These are phyloP conservation scores for Saccharum officinarum DNA, from an alignment of 176 grass and related monocot species.

Conservation along the genomic window DNA sequence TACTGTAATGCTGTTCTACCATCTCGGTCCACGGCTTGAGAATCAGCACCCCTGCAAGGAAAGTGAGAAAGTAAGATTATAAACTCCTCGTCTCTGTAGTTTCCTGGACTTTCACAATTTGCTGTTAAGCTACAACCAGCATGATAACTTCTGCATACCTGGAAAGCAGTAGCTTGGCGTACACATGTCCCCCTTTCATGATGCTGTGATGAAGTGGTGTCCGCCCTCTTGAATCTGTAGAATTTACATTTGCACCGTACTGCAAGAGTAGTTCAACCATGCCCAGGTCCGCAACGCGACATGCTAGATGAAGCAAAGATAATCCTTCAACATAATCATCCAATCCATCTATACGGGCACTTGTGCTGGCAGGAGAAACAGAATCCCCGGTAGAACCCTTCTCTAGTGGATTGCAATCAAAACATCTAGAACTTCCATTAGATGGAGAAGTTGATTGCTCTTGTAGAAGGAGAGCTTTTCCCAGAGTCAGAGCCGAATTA, in stretches of 20 bases:
- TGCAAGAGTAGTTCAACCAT: conserved; percentile 98
- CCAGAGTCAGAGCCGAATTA: conserved; percentile 62
- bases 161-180: conserved; percentile 69
- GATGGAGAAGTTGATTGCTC: conserved; percentile 57
- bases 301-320: conserved; percentile 89
- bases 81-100: not conserved
- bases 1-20: conserved; percentile 84
- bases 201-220: conserved; percentile 94
- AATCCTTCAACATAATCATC: conserved; percentile 66
- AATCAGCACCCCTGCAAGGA: conserved; percentile 74
- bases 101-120: not conserved
- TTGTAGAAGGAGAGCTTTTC: conserved; percentile 80
- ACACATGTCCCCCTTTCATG: conserved; percentile 61
- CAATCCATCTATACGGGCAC: conserved; percentile 29
- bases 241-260: conserved; percentile 84
- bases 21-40: conserved; percentile 56
- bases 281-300: conserved; percentile 68
- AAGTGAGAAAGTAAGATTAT: not conserved
- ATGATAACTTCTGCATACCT: conserved; percentile 50
- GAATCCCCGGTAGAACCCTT: conserved; percentile 46
- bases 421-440: conserved; percentile 48
- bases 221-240: conserved; percentile 54
- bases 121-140: not conserved
- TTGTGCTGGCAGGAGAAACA: conserved; percentile 54
- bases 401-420: conserved; percentile 17